Evolutionary conservation across 1,284 basidiomycete genomes (phyloP).

Genomic region (Ganoderma resinaceum): DNA sequence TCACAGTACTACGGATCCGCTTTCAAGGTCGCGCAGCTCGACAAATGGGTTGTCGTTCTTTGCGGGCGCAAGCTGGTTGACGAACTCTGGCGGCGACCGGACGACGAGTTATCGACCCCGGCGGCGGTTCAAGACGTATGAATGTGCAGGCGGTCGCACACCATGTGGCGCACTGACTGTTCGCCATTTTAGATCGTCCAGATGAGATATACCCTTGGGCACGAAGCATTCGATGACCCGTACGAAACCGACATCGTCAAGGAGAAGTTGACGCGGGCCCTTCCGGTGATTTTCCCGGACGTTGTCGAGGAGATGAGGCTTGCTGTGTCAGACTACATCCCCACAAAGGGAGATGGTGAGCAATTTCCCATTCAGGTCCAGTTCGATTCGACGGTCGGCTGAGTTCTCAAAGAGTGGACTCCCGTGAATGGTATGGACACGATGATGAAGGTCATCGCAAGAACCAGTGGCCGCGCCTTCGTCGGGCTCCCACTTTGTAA

Average conservation of each 20-base stretch:
- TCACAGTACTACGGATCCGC: slow-evolving; percentile 20
- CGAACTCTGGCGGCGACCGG: slow-evolving; percentile 38
- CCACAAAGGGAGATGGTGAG: slow-evolving; percentile 28
- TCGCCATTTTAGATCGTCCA: slow-evolving; percentile 5
- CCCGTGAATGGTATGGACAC: slow-evolving; percentile 13
- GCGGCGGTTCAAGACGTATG: slow-evolving; percentile 37
- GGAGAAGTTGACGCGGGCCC: slow-evolving; percentile 32
- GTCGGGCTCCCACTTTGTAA: slow-evolving; percentile 37
- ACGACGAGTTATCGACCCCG: slow-evolving; percentile 33
- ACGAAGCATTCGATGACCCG: slow-evolving; percentile 30
- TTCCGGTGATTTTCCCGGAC: slow-evolving; percentile 31
- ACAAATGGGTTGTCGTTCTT: slow-evolving; percentile 39
- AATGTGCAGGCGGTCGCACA: neutral
- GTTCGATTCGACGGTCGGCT: neutral
- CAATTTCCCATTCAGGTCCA: neutral
- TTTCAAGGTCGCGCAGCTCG: slow-evolving; percentile 46
- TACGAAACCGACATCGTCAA: slow-evolving; percentile 36
- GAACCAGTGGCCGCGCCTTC: slow-evolving; percentile 37
- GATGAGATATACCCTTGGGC: slow-evolving; percentile 34
- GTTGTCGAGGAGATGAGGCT: slow-evolving; percentile 36
- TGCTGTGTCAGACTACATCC: slow-evolving; percentile 30
- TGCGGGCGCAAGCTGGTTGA: slow-evolving; percentile 31
- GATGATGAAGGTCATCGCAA: slow-evolving; percentile 31
- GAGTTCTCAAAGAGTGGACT: slow-evolving; percentile 29
- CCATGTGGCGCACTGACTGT: neutral